Percentiles rank a stretch among this genome's conserved stretches.
Evolutionary conservation across 768 basidiomycete species (phyloP).

Genomic region (Lactarius deliciosus): DNA sequence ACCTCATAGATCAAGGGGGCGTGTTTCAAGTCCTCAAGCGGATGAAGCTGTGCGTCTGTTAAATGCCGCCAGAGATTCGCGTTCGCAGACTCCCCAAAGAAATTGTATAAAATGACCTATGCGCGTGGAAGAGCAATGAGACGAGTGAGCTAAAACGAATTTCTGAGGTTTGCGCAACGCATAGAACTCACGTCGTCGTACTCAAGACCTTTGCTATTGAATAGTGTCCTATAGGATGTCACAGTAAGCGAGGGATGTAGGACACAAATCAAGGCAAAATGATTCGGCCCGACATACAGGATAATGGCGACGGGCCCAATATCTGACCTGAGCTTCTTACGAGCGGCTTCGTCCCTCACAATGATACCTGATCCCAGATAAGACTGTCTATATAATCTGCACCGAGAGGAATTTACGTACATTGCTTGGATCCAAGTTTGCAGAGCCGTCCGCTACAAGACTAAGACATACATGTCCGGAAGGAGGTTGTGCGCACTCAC

Average conservation of each 20-base stretch:
- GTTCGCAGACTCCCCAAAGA: constrained; percentile 63
- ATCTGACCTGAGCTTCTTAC: constrained; percentile 46
- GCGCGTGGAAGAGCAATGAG: not conserved
- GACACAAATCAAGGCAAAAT: no score
- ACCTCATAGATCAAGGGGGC: constrained; percentile 16
- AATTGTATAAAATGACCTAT: constrained; percentile 72
- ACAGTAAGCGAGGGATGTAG: no score
- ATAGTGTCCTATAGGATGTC: no score
- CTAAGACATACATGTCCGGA: not conserved
- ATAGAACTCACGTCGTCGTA: no score
- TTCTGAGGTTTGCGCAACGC: no score
- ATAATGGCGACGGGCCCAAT: constrained; percentile 46
- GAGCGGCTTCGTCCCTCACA: constrained; percentile 59
- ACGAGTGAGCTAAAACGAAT: not conserved
- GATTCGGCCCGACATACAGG: no score
- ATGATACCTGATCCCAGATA: constrained; percentile 52
- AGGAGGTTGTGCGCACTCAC: not conserved
- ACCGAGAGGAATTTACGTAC: constrained; percentile 37
- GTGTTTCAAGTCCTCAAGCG: constrained; percentile 2
- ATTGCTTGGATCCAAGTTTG: constrained; percentile 66
- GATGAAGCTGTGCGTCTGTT: not conserved
- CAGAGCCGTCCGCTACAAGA: constrained; percentile 44
- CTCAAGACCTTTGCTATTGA: no score
- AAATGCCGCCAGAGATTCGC: constrained; percentile 32
- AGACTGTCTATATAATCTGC: not conserved